Conservation (phyloP, 345 rosid genomes). For the Eucalyptus sp. region DNA sequence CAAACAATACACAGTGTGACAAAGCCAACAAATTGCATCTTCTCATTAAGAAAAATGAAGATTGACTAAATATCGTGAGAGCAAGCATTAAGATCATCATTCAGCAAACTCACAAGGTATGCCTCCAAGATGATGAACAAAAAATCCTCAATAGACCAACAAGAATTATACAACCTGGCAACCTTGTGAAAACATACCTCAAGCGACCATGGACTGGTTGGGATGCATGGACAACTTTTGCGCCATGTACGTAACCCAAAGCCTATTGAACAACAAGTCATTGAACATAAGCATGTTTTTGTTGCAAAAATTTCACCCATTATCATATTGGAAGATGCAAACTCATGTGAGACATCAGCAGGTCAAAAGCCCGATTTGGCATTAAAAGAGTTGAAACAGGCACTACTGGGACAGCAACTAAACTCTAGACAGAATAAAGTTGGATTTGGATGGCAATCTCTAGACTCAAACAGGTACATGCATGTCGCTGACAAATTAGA, state of each 20-base stretch:
- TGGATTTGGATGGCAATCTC: neutral
- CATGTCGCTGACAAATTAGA: neutral
- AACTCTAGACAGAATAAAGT: neutral
- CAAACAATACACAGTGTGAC: neutral
- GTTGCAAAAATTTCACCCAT: neutral
- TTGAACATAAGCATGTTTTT: neutral
- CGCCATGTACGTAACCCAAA: slow-evolving; percentile 86
- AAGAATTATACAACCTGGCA: neutral
- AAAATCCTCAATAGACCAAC: neutral
- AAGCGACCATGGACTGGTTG: slow-evolving; percentile 95
- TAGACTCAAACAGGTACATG: neutral
- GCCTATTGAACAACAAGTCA: slow-evolving; percentile 43
- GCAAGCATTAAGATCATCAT: neutral
- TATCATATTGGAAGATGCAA: neutral
- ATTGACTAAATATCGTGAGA: neutral
- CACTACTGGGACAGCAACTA: neutral
- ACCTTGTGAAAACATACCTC: slow-evolving; percentile 40
- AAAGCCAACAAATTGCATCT: neutral
- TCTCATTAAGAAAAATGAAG: neutral
- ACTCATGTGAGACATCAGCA: neutral
- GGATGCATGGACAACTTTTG: slow-evolving; percentile 70
- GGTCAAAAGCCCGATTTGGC: neutral
- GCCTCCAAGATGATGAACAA: neutral
- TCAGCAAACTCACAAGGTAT: neutral
- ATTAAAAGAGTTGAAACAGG: neutral